phyloP scores from a whole-genome alignment of 805 yeast species.

The Cyberlindnera saturnus region DNA sequence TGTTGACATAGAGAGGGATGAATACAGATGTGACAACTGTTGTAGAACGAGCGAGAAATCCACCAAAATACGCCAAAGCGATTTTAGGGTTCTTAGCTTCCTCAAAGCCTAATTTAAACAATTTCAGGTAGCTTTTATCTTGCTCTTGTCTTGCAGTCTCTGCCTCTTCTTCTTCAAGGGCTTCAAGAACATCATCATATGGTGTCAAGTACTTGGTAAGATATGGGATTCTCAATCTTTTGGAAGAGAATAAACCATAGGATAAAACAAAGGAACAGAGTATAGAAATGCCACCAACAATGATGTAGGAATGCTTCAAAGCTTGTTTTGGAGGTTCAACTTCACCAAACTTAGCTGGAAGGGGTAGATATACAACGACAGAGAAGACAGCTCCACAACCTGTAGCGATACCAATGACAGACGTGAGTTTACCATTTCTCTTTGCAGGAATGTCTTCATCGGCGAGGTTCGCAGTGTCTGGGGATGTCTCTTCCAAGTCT shows the following conservation, averaged over 20 bases:
- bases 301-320: constrained; percentile 40
- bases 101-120: constrained; percentile 41
- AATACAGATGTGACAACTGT: constrained; percentile 54
- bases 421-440: constrained; percentile 50
- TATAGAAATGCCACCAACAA: constrained; percentile 40
- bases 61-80: constrained; percentile 53
- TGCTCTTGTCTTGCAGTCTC: constrained; percentile 8
- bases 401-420: constrained; percentile 54
- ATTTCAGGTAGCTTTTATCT: constrained; percentile 29
- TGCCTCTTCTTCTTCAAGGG: constrained; percentile 24
- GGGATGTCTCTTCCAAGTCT: constrained; percentile 1
- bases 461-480: constrained; percentile 6
- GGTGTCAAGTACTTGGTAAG: constrained; percentile 20
- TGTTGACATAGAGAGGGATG: constrained; percentile 57
- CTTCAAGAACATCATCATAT: constrained; percentile 28
- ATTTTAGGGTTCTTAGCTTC: constrained; percentile 44
- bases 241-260: constrained; percentile 40
- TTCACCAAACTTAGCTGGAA: constrained; percentile 46
- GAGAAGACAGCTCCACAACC: constrained; percentile 67
- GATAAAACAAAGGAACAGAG: constrained; percentile 33
- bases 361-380: constrained; percentile 46
- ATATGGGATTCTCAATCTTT: constrained; percentile 23
- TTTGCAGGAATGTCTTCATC: constrained; percentile 12
- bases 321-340: constrained; percentile 36
- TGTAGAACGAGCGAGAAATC: constrained; percentile 57